Base-by-base conservation (phyloP, 495 filamentous ascomycete species). In the Aspergillus leporis region DNA sequence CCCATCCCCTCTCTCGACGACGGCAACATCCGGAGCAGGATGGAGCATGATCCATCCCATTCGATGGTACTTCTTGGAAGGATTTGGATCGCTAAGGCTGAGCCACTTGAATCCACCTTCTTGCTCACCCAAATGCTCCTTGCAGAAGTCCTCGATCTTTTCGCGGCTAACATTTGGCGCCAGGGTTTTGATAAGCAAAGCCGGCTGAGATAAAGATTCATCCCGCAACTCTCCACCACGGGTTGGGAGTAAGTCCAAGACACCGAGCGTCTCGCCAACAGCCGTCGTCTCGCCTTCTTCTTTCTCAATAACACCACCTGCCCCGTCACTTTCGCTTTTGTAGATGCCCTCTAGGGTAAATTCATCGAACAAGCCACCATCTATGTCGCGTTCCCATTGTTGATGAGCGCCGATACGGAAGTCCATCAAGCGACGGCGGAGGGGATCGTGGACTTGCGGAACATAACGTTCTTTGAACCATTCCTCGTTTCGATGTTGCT, bases 11-110 rank as follows among this genome's bases (percentile, higher is more conserved):
- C 83, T 66, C 54, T 85, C 77, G 32, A 83, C 78, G 21, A 74
- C 66, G 13, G 77, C 70, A 21, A 79, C 77, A 40, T 95, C 90
- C 2, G 86, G 76, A 13, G 86, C 84, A 41, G 92, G 90, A 69
- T 97, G 80, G 8, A 99, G 79, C 82, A 98, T 96, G 56, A 99
- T 92, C 93, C 93, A 99, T 21, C 95, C 94, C 78, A 99, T 99
- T 1, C 94, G 87, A 68, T 99, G 94, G 65, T 90, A 99, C 61
- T 95, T 90, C 76, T 99, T 99, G 58, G 89, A 86, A 0, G 95
- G 93, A 66, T 98, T 99, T 0, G 94, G 94, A 68, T 99, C 94
- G 68, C 92, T 96, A 43, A 98, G 81, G 55, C 92, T 96, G 9
- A 96, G 79, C 87, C 90, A 95, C 67, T 90, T 93, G 77, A 90